Base-by-base conservation (phyloP, 768 basidiomycete species). In the Kockovaella imperatae region DNA sequence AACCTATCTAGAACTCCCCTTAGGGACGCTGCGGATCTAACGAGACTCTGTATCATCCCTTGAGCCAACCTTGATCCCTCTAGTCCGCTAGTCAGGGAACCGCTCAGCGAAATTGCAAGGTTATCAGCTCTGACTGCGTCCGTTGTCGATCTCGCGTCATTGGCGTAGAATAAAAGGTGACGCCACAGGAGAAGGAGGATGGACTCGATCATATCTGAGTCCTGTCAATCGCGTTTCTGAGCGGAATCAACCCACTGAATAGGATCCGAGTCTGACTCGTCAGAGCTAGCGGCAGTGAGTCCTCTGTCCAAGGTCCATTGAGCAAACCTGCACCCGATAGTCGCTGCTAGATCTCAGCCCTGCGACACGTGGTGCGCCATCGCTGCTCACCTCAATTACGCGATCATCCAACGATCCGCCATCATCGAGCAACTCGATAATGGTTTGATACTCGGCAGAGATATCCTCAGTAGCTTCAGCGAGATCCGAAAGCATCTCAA, bases 161-260 rank as follows among this genome's bases (percentile, higher is more conserved):
- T 60, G 28, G 57, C 62, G 46, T 67, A 67, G 44, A 59, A 67
- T 8, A 64, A 42, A 1, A 67, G 30, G 39, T 67, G 65, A 24
- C 65, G 54, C 65, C 65, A 67, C 11, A 64, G 45, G 1, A 67
- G 54, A 1, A 64, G 43, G 17, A 67, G 45, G 13, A 63, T 45
- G 0, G 61, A 59, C 39, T 67, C 64, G 28, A 63, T 57, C 53
- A 62, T 57, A 38, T 62, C 64, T 67, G 44, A 11, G 10, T 17
- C 18, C 17, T 5, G 35, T 43, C 35, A 47, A 42, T 13, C 10
- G 23, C 21, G 23, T 38, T n/a, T 31, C 28, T 18, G 3, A 3
- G 34, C 24, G 30, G 38, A 35, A 17, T 24, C 18, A 28, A 60
- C 64, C 47, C 26, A 65, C 64, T 62, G 56, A 55, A 60, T 14